Base-by-base conservation (phyloP, 2,329 filamentous ascomycete genomes). In the Colletotrichum tabaci region DNA sequence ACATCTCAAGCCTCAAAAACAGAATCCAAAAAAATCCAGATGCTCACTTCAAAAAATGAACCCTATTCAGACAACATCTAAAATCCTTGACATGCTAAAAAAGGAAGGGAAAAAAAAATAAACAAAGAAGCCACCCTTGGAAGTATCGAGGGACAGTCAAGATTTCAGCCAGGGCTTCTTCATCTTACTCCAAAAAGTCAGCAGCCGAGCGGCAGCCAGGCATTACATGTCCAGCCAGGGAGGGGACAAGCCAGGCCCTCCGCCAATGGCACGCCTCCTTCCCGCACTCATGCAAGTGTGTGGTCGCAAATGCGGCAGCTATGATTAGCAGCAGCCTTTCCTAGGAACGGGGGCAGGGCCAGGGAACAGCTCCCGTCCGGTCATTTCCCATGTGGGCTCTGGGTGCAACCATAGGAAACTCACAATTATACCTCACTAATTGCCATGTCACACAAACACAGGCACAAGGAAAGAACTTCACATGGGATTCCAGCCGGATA, bases 301-400 rank as follows among this genome's bases (percentile, higher is more conserved):
- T 8, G 56, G 8, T 44, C 58, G 46, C 58, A 49, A 49, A 49
- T 61, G 44, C 58, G 49, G 35, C 58, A 38, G 46, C 58, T 38
- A 38, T 49, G 57, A 61, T 61, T 61, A 49, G 57, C 55, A 40
- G 21, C n/a, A 15, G 16, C n/a, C n/a, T 7, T 6, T 6, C 10
- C 55, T 23, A 42, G 42, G 26, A 35, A 35, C 8, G 13, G 40
- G 16, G 44, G 6, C 7, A 30, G 44, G 57, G 42, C 16, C 9
- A 38, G 18, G 44, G 13, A 9, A 35, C 12, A 26, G 8, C 12
- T 49, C 5, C 15, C 16, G 23, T 30, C 42, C 21, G 15, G 18
- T 61, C 57, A 61, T 61, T 49, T 49, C 57, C n/a, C 26, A 40
- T 56, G 53, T 23, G 53, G 53, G 58, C 26, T 21, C 30, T 47